Evolutionary conservation across 129 eudicot species (phyloP), one percentile per base, ranked within the genome.

Genomic region (Daucus carota): DNA sequence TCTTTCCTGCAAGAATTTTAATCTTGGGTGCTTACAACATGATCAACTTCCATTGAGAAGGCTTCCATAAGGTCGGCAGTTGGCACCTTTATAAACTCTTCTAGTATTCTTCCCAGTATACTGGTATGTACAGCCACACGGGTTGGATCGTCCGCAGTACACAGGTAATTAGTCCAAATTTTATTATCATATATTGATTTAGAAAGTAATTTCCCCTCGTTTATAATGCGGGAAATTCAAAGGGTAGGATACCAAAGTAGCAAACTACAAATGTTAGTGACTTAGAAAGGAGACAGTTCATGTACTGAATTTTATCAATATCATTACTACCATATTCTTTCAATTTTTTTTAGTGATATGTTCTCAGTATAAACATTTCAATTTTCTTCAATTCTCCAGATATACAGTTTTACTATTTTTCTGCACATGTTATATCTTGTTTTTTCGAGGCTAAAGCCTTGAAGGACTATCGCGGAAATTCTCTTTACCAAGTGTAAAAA

Each of bases 1-100:
- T 84, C 75, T 78, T 93, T 31, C 98, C 97, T 40, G 96, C 89
- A 32, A 80, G 85, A 32, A 67, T 84, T 84, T 73, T 93, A 50
- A 62, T 88, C 24, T 32, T 88, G 78, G 87, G 88, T 48, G 69
- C 84, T 7, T 78, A 31, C 63, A 76, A 80, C 78, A 72, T 80
- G 67, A 63, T 84, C 54, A 80, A 65, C 43, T 46, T 79, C 31
- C 77, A 44, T 57, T 87, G 82, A 78, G 28, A 16, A 34, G 18
- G 66, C 70, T 47, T 29, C 40, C 5, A 9, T 60, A 6, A 59
- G 68, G 66, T 74, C 34, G 50, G 66, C 48, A 22, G 4, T 52
- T 20, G 63, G 29, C 67, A 33, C 32, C 77, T 44, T 6, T 32
- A 17, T 52, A 22, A 31, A 29, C 29, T 74, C 47, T 69, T 69